These are phyloP conservation scores for Serendipita sp. DNA, from an alignment of 768 basidiomycete genomes.

Conservation along the genomic window DNA sequence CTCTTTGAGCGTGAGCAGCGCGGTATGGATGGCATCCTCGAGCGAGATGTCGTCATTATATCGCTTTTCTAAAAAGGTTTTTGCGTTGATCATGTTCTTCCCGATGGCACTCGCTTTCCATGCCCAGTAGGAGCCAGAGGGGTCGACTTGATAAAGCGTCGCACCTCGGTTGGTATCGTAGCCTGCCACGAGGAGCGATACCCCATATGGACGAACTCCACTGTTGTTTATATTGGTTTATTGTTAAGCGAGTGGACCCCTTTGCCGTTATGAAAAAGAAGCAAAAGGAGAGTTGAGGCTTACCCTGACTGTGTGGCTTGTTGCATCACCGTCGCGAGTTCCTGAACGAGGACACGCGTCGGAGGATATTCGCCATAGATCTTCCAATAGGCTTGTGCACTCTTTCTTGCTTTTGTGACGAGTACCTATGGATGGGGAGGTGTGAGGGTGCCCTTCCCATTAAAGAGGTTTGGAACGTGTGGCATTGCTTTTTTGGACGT, in stretches of 20 bases:
- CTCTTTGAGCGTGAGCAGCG: slow-evolving; percentile 92
- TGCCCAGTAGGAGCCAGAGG: slow-evolving; percentile 98
- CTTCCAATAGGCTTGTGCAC: slow-evolving; percentile 99
- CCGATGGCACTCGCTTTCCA: slow-evolving; percentile 99
- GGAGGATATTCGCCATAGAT: slow-evolving; percentile 97
- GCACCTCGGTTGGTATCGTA: slow-evolving; percentile 94
- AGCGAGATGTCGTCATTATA: slow-evolving; percentile 99
- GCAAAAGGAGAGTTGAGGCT: slow-evolving; percentile 18
- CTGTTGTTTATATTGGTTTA: slow-evolving; percentile 31
- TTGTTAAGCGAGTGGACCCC: background rate
- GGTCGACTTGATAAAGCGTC: slow-evolving; percentile 97
- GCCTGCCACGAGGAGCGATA: slow-evolving; percentile 90
- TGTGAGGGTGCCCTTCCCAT: background rate
- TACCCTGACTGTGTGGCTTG: slow-evolving; percentile 98
- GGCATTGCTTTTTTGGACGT: background rate
- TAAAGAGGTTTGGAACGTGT: background rate
- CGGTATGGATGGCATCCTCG: slow-evolving; percentile 98
- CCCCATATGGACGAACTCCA: slow-evolving; percentile 97
- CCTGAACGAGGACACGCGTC: slow-evolving; percentile 89
- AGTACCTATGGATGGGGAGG: slow-evolving; percentile 32
- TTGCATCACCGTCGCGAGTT: slow-evolving; percentile 97
- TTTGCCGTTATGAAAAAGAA: slow-evolving; percentile 7
- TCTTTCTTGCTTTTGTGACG: slow-evolving; percentile 88
- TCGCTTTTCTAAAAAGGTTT: slow-evolving; percentile 99
- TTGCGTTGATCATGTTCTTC: slow-evolving; percentile 99